A percentile compares a stretch with the other conserved stretches of the same genome.
Evolutionary conservation across 1,139 yeast species (phyloP).

Genomic region (Geotrichum bryndzae): DNA sequence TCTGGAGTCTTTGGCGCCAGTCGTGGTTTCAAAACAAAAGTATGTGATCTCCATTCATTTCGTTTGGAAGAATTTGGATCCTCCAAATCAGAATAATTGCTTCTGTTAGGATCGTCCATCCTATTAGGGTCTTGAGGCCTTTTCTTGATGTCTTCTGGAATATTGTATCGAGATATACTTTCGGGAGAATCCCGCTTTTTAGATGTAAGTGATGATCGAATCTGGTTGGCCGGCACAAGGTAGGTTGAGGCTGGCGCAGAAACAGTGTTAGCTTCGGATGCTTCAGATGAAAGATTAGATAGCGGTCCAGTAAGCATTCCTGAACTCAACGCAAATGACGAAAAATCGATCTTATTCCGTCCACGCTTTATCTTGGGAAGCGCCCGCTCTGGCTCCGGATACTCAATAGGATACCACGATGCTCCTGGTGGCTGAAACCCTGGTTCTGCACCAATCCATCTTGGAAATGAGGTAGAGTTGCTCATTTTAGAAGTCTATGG

Average conservation of each 20-base stretch:
- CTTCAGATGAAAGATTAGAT: not conserved
- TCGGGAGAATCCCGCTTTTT: not conserved
- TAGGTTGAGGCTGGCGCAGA: not conserved
- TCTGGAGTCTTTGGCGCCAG: constrained; percentile 1
- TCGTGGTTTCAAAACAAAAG: constrained; percentile 1
- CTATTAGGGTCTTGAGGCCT: not conserved
- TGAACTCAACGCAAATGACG: constrained; percentile 1
- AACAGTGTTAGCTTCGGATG: not conserved
- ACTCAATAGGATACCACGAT: constrained; percentile 10
- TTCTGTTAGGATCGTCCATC: not conserved
- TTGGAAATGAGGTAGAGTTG: not conserved
- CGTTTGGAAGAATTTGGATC: not conserved
- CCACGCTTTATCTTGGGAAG: constrained; percentile 3
- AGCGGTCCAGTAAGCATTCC: constrained; percentile 5
- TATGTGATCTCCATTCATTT: constrained; percentile 6
- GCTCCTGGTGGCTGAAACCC: constrained; percentile 6
- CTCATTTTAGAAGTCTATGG: not conserved
- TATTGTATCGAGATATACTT: not conserved
- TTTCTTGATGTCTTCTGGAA: not conserved
- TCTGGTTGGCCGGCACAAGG: not conserved
- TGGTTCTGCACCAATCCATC: constrained; percentile 4
- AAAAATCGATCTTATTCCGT: not conserved
- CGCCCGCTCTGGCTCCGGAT: constrained; percentile 1
- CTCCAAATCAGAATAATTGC: not conserved
- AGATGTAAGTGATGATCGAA: not conserved